Evolutionary conservation across 768 basidiomycete genomes (phyloP).

Genomic region (Kwoniella europaea): DNA sequence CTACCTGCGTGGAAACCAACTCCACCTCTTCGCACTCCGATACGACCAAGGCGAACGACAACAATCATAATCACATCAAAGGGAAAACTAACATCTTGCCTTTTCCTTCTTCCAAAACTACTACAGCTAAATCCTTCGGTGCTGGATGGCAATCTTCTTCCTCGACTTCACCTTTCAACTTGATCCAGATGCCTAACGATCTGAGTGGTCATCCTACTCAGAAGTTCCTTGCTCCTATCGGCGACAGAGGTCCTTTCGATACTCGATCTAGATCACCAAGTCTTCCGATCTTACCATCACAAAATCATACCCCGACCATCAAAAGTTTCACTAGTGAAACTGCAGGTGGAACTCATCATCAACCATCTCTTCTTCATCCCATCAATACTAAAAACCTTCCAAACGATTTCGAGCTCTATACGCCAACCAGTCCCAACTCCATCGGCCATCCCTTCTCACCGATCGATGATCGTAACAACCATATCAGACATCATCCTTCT

Average conservation of each 20-base stretch:
- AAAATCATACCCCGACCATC: neutral
- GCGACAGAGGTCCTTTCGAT: neutral
- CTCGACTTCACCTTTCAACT: neutral
- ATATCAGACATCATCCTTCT: constrained; percentile 4
- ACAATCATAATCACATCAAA: neutral
- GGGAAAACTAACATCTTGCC: neutral
- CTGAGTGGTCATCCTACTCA: neutral
- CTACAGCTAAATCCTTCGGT: constrained; percentile 27
- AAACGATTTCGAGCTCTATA: constrained; percentile 15
- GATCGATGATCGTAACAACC: neutral
- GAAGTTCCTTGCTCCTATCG: constrained; percentile 1
- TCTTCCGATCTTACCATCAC: constrained; percentile 15
- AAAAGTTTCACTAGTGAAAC: neutral
- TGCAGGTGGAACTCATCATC: neutral
- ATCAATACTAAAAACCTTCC: constrained; percentile 15
- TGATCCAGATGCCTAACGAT: neutral
- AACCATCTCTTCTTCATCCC: neutral
- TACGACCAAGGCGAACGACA: constrained; percentile 4
- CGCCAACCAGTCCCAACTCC: constrained; percentile 3
- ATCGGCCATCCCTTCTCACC: neutral
- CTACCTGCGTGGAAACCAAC: neutral
- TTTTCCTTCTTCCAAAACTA: neutral
- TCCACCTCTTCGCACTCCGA: constrained; percentile 1
- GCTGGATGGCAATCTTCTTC: constrained; percentile 27
- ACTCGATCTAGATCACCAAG: constrained; percentile 22